phyloP scores from a whole-genome alignment of 2,329 filamentous ascomycete species.

The Bipolaris sorokiniana region DNA sequence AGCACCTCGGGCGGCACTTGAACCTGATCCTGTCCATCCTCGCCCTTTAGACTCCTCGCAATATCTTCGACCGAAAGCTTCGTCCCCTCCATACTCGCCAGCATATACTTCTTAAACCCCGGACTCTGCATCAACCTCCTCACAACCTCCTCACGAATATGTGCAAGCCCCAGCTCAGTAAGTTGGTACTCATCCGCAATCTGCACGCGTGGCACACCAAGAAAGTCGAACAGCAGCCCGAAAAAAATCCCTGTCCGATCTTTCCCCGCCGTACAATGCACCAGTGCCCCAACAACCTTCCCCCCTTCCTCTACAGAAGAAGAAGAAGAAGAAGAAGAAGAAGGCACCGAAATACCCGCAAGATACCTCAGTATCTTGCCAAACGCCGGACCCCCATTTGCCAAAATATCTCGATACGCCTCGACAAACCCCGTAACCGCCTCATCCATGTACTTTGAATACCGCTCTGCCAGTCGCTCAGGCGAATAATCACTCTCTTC shows the following conservation, averaged over 20 bases:
- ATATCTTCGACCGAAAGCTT: conserved; percentile 56
- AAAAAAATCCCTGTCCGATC: conserved; percentile 76
- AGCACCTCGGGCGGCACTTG: conserved; percentile 47
- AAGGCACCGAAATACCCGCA: conserved; percentile 34
- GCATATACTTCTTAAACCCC: conserved; percentile 35
- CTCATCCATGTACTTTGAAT: conserved; percentile 64
- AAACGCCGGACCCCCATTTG: conserved; percentile 60
- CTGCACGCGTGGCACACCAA: conserved; percentile 65
- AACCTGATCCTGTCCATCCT: conserved; percentile 21
- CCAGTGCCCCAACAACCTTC: conserved; percentile 60
- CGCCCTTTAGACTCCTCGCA: conserved; percentile 27
- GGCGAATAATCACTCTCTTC: conserved; percentile 65
- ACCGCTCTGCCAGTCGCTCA: conserved; percentile 66
- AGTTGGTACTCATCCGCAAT: conserved; percentile 70
- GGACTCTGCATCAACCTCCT: conserved; percentile 54
- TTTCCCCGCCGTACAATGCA: conserved; percentile 80
- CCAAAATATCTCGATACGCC: conserved; percentile 68
- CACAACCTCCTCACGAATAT: conserved; percentile 55
- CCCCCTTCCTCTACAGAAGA: too few relatives aligned
- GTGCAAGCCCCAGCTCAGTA: conserved; percentile 65
- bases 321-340: too few relatives aligned
- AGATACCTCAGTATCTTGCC: conserved; percentile 67
- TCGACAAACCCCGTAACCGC: conserved; percentile 65
- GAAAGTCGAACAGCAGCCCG: conserved; percentile 68
- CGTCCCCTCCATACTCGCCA: conserved; percentile 16